Evolutionary conservation across 331 rosid species (phyloP).

Genomic region (Prunus yedoensis): DNA sequence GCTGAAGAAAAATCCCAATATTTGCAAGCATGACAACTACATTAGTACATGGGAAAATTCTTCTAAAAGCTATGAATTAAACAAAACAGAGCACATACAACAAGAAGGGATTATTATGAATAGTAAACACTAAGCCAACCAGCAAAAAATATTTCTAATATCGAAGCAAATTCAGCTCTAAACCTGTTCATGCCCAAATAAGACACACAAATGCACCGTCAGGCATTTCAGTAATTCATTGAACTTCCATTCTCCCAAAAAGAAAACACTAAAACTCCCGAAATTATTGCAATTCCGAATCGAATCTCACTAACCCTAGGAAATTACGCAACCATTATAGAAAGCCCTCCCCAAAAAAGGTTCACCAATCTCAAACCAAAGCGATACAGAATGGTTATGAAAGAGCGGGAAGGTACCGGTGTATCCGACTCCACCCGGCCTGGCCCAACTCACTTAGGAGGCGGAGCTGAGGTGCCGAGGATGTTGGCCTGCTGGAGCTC

Average conservation of each 20-base stretch:
- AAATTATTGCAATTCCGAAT: slow-evolving; percentile 1
- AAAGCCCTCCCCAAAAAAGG: background rate
- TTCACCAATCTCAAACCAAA: slow-evolving; percentile 10
- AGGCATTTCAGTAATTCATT: background rate
- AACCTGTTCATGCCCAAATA: background rate
- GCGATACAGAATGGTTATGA: background rate
- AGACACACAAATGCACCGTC: background rate
- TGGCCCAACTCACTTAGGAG: slow-evolving; percentile 38
- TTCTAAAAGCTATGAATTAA: background rate
- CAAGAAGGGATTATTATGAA: background rate
- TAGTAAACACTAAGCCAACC: background rate
- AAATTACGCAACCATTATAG: slow-evolving; percentile 1
- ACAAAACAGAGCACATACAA: background rate
- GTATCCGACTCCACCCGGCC: background rate
- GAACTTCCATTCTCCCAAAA: background rate
- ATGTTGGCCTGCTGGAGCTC: slow-evolving; percentile 94
- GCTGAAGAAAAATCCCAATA: background rate
- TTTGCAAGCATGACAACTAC: background rate
- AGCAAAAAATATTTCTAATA: background rate
- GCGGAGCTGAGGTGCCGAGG: slow-evolving; percentile 59
- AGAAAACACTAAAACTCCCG: background rate
- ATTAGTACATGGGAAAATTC: background rate
- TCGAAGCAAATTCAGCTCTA: slow-evolving; percentile 1
- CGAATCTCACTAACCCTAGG: background rate
- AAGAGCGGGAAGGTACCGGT: background rate